Conservation (phyloP, 2,329 filamentous ascomycete genomes). For the Calonectria leucothoes region DNA sequence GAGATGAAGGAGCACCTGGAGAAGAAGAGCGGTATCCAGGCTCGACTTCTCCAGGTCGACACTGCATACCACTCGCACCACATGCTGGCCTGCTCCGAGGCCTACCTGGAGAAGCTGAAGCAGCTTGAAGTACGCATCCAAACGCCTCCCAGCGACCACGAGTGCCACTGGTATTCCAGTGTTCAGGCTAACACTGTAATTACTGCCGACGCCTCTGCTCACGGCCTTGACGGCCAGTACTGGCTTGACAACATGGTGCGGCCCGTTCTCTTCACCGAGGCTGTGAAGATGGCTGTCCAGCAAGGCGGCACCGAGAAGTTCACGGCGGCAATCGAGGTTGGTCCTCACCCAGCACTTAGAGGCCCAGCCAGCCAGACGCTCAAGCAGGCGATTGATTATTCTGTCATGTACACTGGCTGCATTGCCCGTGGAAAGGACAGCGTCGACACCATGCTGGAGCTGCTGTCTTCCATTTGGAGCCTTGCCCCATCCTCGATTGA, state of each 20-base stretch:
- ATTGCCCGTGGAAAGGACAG: not conserved
- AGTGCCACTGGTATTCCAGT: not conserved
- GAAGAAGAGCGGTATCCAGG: not conserved
- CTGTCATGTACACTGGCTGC: not conserved
- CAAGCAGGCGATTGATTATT: not conserved
- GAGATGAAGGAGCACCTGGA: not conserved
- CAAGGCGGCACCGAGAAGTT: not conserved
- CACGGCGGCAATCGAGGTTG: not conserved
- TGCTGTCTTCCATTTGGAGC: not conserved
- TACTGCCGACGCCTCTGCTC: accelerated
- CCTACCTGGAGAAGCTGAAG: not conserved
- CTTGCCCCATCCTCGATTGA: not conserved
- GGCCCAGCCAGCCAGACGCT: not conserved
- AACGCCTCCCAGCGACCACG: not conserved
- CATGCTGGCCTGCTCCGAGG: not conserved
- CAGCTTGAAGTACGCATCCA: not conserved
- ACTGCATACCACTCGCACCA: not conserved
- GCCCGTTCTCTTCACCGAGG: not conserved
- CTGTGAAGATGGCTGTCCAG: not conserved
- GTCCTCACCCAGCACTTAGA: not conserved
- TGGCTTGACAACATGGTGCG: not conserved
- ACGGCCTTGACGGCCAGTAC: not conserved
- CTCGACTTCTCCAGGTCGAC: not conserved
- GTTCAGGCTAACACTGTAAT: not conserved
- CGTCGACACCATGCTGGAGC: not conserved